A percentile compares a stretch with the other conserved stretches of the same genome.
Conservation (phyloP, 73 alveolate species). For the Tetrahymena malaccensis region DNA sequence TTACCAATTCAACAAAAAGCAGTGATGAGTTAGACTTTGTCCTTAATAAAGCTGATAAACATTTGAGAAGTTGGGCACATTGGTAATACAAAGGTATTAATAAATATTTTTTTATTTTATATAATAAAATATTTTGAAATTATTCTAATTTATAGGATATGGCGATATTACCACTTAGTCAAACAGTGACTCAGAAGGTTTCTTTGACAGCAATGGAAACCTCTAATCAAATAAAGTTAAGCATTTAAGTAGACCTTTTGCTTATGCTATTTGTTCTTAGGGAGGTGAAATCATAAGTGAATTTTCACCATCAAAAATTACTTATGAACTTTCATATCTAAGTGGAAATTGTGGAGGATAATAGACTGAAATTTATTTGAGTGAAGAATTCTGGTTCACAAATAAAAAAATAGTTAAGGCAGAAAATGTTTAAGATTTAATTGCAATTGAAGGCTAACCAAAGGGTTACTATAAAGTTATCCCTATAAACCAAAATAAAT, state of each 20-base stretch:
- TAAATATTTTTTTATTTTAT: background rate
- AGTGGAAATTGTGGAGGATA: background rate
- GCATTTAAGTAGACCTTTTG: slow-evolving; percentile 55
- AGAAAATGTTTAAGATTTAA: background rate
- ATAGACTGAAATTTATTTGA: background rate
- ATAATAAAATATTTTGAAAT: background rate
- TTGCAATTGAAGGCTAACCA: background rate
- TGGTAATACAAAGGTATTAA: slow-evolving; percentile 58
- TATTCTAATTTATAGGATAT: background rate
- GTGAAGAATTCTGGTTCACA: background rate
- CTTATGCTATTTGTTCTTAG: slow-evolving; percentile 44
- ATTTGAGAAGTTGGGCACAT: slow-evolving; percentile 64
- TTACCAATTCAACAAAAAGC: slow-evolving; percentile 51
- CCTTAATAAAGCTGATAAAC: slow-evolving; percentile 39
- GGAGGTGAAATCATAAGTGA: background rate
- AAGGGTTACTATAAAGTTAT: background rate
- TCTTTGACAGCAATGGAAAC: slow-evolving; percentile 56
- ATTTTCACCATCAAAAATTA: background rate
- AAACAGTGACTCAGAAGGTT: slow-evolving; percentile 44
- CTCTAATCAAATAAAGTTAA: slow-evolving; percentile 53
- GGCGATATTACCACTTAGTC: slow-evolving; percentile 71
- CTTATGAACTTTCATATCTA: background rate
- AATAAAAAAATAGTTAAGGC: background rate
- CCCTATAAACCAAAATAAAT: background rate
- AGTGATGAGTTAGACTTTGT: slow-evolving; percentile 52